These are phyloP conservation scores for Rhododendron ovatum DNA, from an alignment of 148 eudicot species.

Conservation along the genomic window DNA sequence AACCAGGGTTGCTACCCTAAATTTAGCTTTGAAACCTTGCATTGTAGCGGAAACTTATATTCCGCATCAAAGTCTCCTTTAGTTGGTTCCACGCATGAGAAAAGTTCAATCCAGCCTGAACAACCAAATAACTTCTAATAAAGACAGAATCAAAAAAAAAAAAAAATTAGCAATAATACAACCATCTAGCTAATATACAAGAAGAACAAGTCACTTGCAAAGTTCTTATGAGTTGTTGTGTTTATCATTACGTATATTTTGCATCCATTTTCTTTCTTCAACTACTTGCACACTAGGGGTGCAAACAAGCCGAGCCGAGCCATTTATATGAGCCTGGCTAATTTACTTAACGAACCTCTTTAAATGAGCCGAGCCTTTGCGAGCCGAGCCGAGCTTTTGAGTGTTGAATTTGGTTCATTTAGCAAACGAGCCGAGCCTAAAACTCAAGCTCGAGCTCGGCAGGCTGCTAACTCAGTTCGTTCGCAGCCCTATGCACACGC, in stretches of 20 bases:
- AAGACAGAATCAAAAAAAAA: not conserved
- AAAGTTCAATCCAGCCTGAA: not conserved
- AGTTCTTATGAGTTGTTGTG: not conserved
- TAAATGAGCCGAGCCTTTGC: no score
- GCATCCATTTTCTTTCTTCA: not conserved
- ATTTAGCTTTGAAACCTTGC: constrained; percentile 48
- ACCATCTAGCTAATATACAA: constrained; percentile 5
- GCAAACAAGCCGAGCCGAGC: no score
- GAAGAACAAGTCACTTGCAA: not conserved
- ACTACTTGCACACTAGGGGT: not conserved
- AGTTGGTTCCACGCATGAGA: not conserved
- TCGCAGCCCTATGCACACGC: no score
- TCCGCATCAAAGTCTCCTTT: not conserved
- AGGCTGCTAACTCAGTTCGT: no score
- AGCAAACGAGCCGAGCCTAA: no score
- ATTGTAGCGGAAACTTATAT: constrained; percentile 14
- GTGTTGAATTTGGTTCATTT: no score
- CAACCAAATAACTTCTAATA: not conserved
- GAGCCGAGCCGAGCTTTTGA: no score
- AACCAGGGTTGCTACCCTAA: constrained; percentile 43
- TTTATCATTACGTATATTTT: not conserved
- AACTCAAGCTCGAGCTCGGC: no score
- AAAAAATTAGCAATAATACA: not conserved
- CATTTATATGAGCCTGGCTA: no score
- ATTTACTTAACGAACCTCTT: no score